Base-by-base conservation (phyloP, 768 basidiomycete genomes). In the Termitomyces sp. region DNA sequence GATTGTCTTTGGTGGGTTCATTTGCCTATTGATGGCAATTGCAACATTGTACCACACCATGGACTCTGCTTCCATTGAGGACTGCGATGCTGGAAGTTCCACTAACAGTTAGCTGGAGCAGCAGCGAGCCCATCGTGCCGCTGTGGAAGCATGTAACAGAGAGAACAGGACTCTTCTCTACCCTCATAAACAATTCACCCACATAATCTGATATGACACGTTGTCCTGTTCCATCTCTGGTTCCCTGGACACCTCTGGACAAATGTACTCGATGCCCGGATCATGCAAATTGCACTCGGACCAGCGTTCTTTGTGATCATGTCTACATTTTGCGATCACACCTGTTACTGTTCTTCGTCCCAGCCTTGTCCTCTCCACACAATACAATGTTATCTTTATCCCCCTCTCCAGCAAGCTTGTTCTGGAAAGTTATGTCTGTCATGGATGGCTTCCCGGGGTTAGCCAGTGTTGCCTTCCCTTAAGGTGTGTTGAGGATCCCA, bases 401-500 rank as follows among this genome's bases (percentile, higher is more conserved):
- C 45, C 69, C 76, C 51, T 59, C 73, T 54, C 70, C 75, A 52
- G 63, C 68, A 38, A 75, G 77, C 53, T 39, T 69, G 51, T 63
- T 71, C 33, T 82, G 80, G 80, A 76, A 75, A 62, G 63, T 73
- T 40, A 65, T 86, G 52, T 77, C 76, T 39, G 53, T 75, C 11
- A 70, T 83, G 42, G 79, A 93, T 69, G 91, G 91, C 29, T 66
- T 92, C 46, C 91, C 91, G 20, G 81, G 83, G 31, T 70, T 91
- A 22, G 89, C 89, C n/a, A 81, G 87, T 56, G 77, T 93, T 38
- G 89, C 84, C 20, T 75, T 94, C 49, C 83, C 90, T 23, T 87
- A 88, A 76, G 81, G 43, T 94, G 91, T 64, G 72, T 84, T 46
- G 86, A 88, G 71, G 90, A 94, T 70, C 88, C 88, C 51, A 81